A percentile compares a stretch with the other conserved stretches of the same genome.
Evolutionary conservation across 176 grass and related monocot species (phyloP).

Genomic region (Zizania latifolia): DNA sequence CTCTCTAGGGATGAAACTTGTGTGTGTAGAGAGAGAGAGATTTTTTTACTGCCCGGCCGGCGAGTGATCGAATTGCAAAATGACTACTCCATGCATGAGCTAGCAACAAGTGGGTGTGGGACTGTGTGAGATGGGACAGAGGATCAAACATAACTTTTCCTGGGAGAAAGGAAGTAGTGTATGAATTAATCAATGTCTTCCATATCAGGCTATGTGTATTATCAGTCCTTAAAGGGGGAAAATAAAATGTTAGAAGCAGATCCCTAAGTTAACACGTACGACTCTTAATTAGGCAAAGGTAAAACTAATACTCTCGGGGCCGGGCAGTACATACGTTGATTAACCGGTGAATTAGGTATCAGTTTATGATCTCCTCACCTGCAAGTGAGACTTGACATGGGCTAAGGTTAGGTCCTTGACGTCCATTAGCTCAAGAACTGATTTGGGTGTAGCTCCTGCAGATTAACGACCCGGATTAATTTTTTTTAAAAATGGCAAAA

Average conservation of each 20-base stretch:
- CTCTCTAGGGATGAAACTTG: not conserved
- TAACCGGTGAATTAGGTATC: not conserved
- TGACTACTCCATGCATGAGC: conserved; percentile 32
- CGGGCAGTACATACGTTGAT: too few species aligned
- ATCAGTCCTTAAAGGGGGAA: not conserved
- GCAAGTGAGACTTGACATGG: conserved; percentile 95
- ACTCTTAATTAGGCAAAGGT: not conserved
- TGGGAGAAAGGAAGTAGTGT: not conserved
- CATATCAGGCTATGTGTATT: not conserved
- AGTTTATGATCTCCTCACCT: conserved; percentile 39
- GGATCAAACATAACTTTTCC: not conserved
- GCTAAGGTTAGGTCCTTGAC: conserved; percentile 96
- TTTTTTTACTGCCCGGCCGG: conserved; percentile 28
- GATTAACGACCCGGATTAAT: too few species aligned
- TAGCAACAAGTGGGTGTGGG: conserved; percentile 1
- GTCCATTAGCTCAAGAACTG: conserved; percentile 97
- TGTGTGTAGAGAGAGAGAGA: not conserved
- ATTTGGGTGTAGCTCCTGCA: conserved; percentile 93
- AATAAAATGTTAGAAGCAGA: not conserved
- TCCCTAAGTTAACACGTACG: not conserved
- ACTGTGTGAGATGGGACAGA: conserved; percentile 13
- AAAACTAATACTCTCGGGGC: too few species aligned
- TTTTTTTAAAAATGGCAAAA: too few species aligned
- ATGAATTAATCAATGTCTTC: not conserved
- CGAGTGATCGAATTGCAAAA: conserved; percentile 31